phyloP scores from a whole-genome alignment of 768 basidiomycete species.

The Phlegmacium glaucopus region DNA sequence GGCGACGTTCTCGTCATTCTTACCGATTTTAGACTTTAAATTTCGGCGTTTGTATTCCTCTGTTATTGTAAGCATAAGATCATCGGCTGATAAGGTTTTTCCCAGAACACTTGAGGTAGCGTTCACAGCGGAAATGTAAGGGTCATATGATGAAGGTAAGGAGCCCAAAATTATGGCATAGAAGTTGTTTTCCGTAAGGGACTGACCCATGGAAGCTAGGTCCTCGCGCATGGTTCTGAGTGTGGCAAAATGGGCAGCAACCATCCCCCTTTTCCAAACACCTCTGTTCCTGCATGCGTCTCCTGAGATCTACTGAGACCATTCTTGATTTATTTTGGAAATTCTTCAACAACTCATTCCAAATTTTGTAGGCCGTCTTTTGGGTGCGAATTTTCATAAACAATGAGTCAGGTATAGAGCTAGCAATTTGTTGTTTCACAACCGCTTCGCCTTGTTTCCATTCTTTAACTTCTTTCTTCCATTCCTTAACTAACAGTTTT shows the following conservation, averaged over 20 bases:
- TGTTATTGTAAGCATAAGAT: conserved; percentile 16
- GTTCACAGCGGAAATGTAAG: conserved; percentile 10
- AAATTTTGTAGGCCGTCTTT: conserved; percentile 11
- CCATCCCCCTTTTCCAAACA: conserved; percentile 14
- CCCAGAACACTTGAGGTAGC: conserved; percentile 8
- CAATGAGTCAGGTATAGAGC: conserved; percentile 14
- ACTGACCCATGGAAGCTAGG: too few relatives aligned
- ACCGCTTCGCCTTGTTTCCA: too few relatives aligned
- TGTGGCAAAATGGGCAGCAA: too few relatives aligned
- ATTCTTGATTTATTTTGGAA: conserved; percentile 12
- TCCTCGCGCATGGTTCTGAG: too few relatives aligned
- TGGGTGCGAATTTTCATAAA: conserved; percentile 12
- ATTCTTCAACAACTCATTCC: conserved; percentile 3
- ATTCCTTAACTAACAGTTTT: too few relatives aligned
- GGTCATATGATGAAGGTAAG: conserved; percentile 10
- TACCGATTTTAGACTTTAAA: conserved; percentile 9
- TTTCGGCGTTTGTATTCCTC: conserved; percentile 23
- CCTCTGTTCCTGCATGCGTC: conserved; percentile 7
- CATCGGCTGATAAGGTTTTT: conserved; percentile 23
- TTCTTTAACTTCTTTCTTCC: too few relatives aligned
- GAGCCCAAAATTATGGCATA: too few relatives aligned
- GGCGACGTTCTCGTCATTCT: conserved; percentile 19
- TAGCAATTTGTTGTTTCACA: conserved; percentile 14
- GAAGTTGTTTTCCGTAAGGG: too few relatives aligned
- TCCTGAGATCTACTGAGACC: conserved; percentile 12